Evolutionary conservation across 805 yeast species (phyloP), one percentile per base, ranked within the genome.

Genomic region (Monosporozyma servazzii): DNA sequence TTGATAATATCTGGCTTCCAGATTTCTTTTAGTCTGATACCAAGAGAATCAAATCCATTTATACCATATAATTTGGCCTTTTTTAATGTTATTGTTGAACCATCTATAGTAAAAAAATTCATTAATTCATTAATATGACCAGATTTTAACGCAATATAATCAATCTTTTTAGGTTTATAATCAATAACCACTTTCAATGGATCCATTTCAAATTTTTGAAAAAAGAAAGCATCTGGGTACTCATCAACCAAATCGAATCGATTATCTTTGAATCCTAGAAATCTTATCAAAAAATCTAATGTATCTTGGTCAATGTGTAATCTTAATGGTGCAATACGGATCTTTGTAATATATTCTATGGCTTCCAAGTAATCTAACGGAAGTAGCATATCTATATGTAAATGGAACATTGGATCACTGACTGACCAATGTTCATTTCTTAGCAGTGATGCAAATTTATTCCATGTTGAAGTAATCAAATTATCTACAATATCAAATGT

Each of bases 271-370:
- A 93, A 93, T 53, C 82, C 89, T 33, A 85, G 80, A 68, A 88
- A 93, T 37, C 96, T 72, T 0, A 81, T 78, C 31, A 89, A 58
- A 57, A 91, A 90, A 51, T 89, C 96, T 18, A 89, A 71, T 0
- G 97, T 87, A 61, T 91, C 98, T 65, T 93, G 99, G 66, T 93
- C 98, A 44, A 93, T 81, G 63, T 88, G 88, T 15, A 93, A 66
- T 48, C 96, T 72, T 44, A 93, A 61, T 0, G 99, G 99, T 18
- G 86, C 70, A 0, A 88, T 68, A 4, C 56, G 49, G 1, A 82
- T 71, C 25, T 73, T 69, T 45, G 88, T 54, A 1, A 78, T 69
- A 20, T 82, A 63, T 60, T 90, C 98, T 0, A 86, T 73, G 1
- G 87, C 84, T n/a, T 82, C 82, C 33, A 88, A 60, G 9, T 69